These are phyloP conservation scores for Begonia loranthoides DNA, from an alignment of 306 rosid genomes.

Conservation along the genomic window DNA sequence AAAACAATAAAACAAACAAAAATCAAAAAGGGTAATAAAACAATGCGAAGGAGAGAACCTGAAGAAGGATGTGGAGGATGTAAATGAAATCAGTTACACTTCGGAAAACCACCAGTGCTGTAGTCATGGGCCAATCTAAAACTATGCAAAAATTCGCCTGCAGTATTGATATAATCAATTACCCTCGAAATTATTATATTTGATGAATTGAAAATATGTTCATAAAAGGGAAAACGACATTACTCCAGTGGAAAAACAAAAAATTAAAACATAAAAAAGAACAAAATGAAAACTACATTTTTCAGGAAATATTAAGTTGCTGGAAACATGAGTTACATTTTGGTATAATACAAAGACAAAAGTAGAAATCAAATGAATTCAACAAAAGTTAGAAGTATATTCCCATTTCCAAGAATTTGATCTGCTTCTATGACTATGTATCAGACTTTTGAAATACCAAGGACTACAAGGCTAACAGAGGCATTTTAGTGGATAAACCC, in stretches of 20 bases:
- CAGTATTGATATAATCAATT: constrained; percentile 2
- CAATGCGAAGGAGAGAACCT: constrained; percentile 30
- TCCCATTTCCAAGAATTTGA: background rate
- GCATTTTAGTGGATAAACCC: too few relatives aligned
- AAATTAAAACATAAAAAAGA: too few relatives aligned
- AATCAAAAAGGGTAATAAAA: background rate
- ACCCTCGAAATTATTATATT: too few relatives aligned
- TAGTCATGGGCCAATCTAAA: constrained; percentile 28
- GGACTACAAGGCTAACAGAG: background rate
- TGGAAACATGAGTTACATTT: too few relatives aligned
- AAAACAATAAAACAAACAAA: background rate
- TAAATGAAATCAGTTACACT: constrained; percentile 59
- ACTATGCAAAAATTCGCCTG: constrained; percentile 38
- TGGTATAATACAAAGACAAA: background rate
- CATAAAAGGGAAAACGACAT: too few relatives aligned
- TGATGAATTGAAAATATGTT: too few relatives aligned
- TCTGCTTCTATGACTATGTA: background rate
- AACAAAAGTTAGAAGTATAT: background rate
- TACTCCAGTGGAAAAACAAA: too few relatives aligned
- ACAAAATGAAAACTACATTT: too few relatives aligned
- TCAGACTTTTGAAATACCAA: background rate
- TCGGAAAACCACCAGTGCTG: constrained; percentile 41
- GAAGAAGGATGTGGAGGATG: constrained; percentile 65
- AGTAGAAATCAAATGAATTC: background rate
- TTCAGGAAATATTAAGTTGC: too few relatives aligned